Evolutionary conservation across 2,329 filamentous ascomycete genomes (phyloP).

Genomic region (Aspergillus brasiliensis): DNA sequence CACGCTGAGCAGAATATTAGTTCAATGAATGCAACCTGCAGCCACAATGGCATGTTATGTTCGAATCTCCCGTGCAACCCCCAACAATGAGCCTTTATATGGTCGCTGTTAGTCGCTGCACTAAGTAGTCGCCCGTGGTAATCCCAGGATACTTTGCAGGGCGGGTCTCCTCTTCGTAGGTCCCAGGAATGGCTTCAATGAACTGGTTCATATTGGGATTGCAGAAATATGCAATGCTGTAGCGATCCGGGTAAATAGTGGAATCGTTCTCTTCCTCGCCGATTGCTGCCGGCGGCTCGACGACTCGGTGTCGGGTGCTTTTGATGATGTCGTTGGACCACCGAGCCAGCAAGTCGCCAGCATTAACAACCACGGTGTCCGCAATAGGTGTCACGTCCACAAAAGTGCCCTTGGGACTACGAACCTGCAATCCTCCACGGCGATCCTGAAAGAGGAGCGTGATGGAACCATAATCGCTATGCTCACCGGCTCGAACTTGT

Average conservation of each 20-base stretch:
- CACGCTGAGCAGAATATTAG: too few species aligned
- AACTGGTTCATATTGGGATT: constrained; percentile 76
- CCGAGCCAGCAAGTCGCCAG: constrained; percentile 79
- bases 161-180: constrained; percentile 60
- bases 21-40: too few species aligned
- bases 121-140: constrained; percentile 78
- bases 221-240: constrained; percentile 92
- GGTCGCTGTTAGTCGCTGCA: constrained; percentile 77
- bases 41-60: too few species aligned
- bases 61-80: background rate
- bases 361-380: constrained; percentile 83
- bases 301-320: constrained; percentile 85
- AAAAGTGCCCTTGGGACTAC: constrained; percentile 73
- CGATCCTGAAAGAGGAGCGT: constrained; percentile 60
- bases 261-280: constrained; percentile 42
- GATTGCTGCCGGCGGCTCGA: constrained; percentile 71
- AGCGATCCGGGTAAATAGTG: constrained; percentile 68
- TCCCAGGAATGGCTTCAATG: constrained; percentile 82
- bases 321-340: constrained; percentile 93
- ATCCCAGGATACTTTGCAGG: constrained; percentile 73
- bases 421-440: constrained; percentile 61
- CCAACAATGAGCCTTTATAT: constrained; percentile 35
- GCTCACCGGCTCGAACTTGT: constrained; percentile 75
- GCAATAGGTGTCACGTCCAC: constrained; percentile 81
- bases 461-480: constrained; percentile 65